A percentile compares a stretch with the other conserved stretches of the same genome.
Conservation (phyloP, 345 rosid genomes). For the Melastoma malabathricum region DNA sequence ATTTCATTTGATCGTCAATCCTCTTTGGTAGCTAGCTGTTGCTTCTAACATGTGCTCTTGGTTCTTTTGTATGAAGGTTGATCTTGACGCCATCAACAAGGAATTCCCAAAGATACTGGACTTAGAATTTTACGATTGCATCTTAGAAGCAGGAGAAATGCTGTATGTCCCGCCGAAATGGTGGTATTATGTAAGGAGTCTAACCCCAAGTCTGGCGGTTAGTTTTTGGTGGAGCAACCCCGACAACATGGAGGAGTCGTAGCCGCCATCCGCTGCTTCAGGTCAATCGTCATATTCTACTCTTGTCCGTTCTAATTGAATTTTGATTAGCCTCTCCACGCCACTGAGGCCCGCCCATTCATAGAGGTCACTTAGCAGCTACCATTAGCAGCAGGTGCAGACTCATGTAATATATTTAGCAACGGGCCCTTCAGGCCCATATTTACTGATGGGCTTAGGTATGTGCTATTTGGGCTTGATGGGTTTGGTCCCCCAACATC, state of each 20-base stretch:
- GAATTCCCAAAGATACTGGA: slow-evolving; percentile 48
- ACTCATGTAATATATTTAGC: not conserved
- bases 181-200: slow-evolving; percentile 96
- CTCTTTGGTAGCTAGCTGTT: too few species aligned
- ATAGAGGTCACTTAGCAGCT: too few species aligned
- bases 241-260: slow-evolving; percentile 17
- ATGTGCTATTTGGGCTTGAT: too few species aligned
- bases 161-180: slow-evolving; percentile 95
- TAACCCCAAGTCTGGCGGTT: slow-evolving; percentile 71
- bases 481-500: too few species aligned
- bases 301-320: too few species aligned
- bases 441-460: too few species aligned
- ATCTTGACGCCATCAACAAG: slow-evolving; percentile 58
- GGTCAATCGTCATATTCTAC: too few species aligned
- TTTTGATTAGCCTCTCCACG: too few species aligned
- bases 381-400: too few species aligned
- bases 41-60: not conserved
- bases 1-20: too few species aligned
- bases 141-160: slow-evolving; percentile 93
- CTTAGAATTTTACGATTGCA: slow-evolving; percentile 74
- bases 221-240: slow-evolving; percentile 88
- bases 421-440: too few species aligned
- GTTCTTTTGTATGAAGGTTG: slow-evolving; percentile 49
- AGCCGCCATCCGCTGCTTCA: slow-evolving; percentile 1
- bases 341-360: too few species aligned